These are phyloP conservation scores for Castanospermum australe DNA, from an alignment of 306 rosid genomes.

Conservation along the genomic window DNA sequence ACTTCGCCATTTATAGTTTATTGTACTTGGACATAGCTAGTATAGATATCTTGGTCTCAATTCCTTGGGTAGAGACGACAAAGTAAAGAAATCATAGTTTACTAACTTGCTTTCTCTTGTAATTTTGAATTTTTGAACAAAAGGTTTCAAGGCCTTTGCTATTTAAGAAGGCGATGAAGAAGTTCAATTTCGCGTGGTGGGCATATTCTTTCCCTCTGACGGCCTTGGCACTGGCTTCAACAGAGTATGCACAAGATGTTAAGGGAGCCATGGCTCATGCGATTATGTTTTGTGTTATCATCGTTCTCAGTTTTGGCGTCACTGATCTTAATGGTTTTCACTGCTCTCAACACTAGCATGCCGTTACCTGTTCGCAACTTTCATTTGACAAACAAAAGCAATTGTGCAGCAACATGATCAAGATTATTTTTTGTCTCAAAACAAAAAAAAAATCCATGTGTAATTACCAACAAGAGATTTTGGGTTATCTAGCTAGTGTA, in stretches of 20 bases:
- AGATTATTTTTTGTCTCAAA: neutral
- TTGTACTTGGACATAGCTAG: neutral
- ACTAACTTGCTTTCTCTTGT: neutral
- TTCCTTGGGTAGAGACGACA: neutral
- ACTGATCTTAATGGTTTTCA: constrained; percentile 22
- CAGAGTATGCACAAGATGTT: constrained; percentile 47
- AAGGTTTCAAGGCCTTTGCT: constrained; percentile 57
- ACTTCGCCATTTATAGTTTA: neutral
- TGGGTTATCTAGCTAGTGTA: neutral
- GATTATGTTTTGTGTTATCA: constrained; percentile 38
- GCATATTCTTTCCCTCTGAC: constrained; percentile 60
- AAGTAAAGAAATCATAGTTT: neutral
- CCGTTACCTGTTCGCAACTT: neutral
- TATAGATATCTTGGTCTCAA: neutral
- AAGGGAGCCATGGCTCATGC: constrained; percentile 36
- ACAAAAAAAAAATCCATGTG: neutral
- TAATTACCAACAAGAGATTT: neutral
- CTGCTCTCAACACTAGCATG: constrained; percentile 20
- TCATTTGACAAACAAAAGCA: neutral
- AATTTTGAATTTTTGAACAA: neutral
- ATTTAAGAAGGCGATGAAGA: constrained; percentile 59
- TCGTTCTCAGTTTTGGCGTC: constrained; percentile 39
- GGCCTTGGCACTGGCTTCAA: constrained; percentile 52
- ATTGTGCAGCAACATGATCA: neutral
- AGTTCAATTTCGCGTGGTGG: constrained; percentile 67